Percentiles rank a stretch among this genome's conserved stretches.
These are phyloP conservation scores for Starmerella gropengiesseri DNA, from an alignment of 805 yeast species.

Conservation along the genomic window DNA sequence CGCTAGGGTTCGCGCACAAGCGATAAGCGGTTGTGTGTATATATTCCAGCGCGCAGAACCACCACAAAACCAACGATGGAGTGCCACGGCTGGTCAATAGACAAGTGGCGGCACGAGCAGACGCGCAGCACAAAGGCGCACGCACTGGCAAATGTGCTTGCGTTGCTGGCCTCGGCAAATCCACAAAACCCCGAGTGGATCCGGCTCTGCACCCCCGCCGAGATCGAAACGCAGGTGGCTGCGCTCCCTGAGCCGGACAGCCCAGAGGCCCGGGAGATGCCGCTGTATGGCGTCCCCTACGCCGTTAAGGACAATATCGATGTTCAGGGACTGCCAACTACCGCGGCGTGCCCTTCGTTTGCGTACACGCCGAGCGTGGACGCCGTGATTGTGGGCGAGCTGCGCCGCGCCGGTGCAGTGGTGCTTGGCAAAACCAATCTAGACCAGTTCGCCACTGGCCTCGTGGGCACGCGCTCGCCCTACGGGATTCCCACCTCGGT, in stretches of 20 bases:
- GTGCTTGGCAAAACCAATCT: conserved; percentile 87
- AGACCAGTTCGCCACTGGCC: conserved; percentile 96
- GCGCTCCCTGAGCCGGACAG: conserved; percentile 33
- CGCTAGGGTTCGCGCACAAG: too few species aligned
- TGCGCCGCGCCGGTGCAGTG: conserved; percentile 85
- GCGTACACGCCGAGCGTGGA: conserved; percentile 58
- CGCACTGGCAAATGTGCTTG: conserved; percentile 10
- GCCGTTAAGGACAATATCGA: conserved; percentile 95
- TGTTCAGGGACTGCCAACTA: conserved; percentile 67
- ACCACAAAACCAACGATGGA: too few species aligned
- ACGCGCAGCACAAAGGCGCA: conserved; percentile 1
- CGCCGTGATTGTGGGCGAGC: conserved; percentile 60
- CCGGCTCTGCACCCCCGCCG: conserved; percentile 54
- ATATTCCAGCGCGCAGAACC: too few species aligned
- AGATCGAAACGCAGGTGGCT: conserved; percentile 65
- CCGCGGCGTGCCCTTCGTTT: conserved; percentile 91
- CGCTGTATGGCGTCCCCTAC: conserved; percentile 86
- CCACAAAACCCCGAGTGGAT: conserved; percentile 65
- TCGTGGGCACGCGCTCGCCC: conserved; percentile 91
- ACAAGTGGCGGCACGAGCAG: conserved; percentile 17
- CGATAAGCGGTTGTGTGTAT: too few species aligned
- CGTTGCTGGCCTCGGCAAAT: conserved; percentile 5
- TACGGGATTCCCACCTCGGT: conserved; percentile 82
- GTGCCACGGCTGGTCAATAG: conserved; percentile 15
- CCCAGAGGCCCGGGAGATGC: conserved; percentile 27